phyloP scores from a whole-genome alignment of 192 early-diverging fungal species.

The Rhizophagus clarus region DNA sequence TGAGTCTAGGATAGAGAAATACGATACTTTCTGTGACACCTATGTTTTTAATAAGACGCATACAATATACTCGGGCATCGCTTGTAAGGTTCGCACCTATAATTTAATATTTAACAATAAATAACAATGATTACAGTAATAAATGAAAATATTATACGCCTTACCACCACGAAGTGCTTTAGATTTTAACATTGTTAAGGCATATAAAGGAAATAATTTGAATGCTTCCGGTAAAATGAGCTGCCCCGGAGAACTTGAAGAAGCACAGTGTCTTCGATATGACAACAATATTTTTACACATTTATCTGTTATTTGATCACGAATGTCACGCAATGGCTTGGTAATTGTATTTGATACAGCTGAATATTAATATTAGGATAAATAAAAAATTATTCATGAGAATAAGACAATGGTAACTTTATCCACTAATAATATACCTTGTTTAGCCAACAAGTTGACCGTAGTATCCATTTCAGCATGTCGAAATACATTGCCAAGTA shows the following conservation, averaged over 20 bases:
- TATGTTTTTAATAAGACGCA: constrained; percentile 78
- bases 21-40: constrained; percentile 73
- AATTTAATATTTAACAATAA: neutral
- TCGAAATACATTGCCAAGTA: constrained; percentile 84
- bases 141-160: neutral
- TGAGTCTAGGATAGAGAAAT: constrained; percentile 84
- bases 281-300: constrained; percentile 88
- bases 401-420: neutral
- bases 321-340: constrained; percentile 71
- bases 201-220: constrained; percentile 91
- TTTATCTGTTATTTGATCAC: constrained; percentile 80
- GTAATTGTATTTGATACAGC: constrained; percentile 73
- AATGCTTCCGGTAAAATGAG: constrained; percentile 95
- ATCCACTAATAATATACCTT: constrained; percentile 45
- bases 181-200: constrained; percentile 81
- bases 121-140: neutral
- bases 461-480: constrained; percentile 91
- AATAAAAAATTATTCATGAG: too few species aligned
- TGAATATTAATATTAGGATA: constrained; percentile 18
- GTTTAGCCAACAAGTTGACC: constrained; percentile 83
- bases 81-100: constrained; percentile 60
- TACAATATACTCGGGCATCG: constrained; percentile 79
- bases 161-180: constrained; percentile 76
- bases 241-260: constrained; percentile 85
- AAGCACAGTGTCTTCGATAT: constrained; percentile 91